phyloP scores from a whole-genome alignment of 2,329 filamentous ascomycete genomes.

The Fusarium burgessii region DNA sequence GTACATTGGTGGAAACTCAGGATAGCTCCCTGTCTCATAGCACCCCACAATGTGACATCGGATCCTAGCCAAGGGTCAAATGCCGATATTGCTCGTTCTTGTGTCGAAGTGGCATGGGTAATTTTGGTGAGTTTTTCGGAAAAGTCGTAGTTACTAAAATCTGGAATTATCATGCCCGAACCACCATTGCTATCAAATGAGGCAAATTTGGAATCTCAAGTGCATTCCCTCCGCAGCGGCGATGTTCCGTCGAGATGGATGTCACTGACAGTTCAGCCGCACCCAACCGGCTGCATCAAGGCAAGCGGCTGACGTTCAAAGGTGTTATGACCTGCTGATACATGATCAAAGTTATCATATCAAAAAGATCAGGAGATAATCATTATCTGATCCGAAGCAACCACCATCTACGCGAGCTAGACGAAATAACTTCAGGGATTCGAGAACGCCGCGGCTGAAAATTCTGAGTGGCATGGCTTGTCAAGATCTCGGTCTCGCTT shows the following conservation, averaged over 20 bases:
- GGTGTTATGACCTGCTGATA: constrained; percentile 3
- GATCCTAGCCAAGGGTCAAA: constrained; percentile 1
- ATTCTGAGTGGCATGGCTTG: neutral
- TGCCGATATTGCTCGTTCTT: constrained; percentile 11
- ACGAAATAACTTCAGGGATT: neutral
- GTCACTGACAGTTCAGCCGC: constrained; percentile 22
- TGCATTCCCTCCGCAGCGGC: neutral
- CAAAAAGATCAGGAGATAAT: constrained; percentile 32
- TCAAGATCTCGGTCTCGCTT: constrained; percentile 3
- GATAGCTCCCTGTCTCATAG: neutral
- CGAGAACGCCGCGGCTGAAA: constrained; percentile 18
- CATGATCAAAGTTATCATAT: constrained; percentile 40
- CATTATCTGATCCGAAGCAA: constrained; percentile 30
- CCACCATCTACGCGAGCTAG: neutral
- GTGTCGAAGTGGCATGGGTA: neutral
- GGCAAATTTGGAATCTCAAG: constrained; percentile 22
- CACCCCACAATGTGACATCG: constrained; percentile 25
- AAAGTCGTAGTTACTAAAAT: neutral
- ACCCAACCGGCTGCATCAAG: neutral
- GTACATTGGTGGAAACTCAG: neutral
- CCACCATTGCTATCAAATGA: neutral
- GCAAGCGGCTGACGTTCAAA: constrained; percentile 1
- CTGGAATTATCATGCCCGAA: neutral
- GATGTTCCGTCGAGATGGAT: constrained; percentile 1
- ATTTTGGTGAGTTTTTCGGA: neutral